phyloP scores from a whole-genome alignment of 2,329 filamentous ascomycete species.

The Ascochyta fabae region DNA sequence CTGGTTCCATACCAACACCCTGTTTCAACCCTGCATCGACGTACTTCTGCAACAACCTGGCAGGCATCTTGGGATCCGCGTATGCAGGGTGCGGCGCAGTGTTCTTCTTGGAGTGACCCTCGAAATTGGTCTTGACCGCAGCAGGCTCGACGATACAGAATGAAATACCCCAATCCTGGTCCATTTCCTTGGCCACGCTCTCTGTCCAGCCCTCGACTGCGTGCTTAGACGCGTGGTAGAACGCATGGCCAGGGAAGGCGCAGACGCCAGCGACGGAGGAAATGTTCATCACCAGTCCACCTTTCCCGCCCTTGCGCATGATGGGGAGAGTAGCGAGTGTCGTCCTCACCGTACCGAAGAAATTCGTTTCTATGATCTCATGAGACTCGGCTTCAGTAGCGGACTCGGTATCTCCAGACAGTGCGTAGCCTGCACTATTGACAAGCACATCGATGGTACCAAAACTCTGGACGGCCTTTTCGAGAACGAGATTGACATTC shows the following conservation, averaged over 20 bases:
- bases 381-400: constrained; percentile 44
- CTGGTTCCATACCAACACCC: constrained; percentile 36
- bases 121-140: constrained; percentile 48
- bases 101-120: constrained; percentile 37
- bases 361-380: constrained; percentile 52
- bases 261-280: constrained; percentile 28
- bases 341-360: constrained; percentile 53
- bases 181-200: constrained; percentile 53
- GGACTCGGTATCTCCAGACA: constrained; percentile 44
- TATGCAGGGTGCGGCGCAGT: constrained; percentile 25
- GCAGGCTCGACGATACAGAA: constrained; percentile 54
- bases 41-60: constrained; percentile 40
- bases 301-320: constrained; percentile 47
- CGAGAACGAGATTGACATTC: constrained; percentile 49
- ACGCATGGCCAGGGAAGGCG: constrained; percentile 30
- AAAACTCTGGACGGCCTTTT: constrained; percentile 69
- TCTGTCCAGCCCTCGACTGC: constrained; percentile 55
- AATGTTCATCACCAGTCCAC: constrained; percentile 28
- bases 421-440: constrained; percentile 53
- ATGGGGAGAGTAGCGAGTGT: constrained; percentile 48
- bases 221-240: constrained; percentile 35
- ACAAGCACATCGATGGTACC: constrained; percentile 65
- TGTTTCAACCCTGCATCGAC: constrained; percentile 44
- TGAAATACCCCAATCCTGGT: constrained; percentile 42
- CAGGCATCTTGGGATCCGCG: constrained; percentile 23